A percentile compares a stretch with the other conserved stretches of the same genome.
Conservation (phyloP, 2,329 filamentous ascomycete species). For the Zymoseptoria pseudotritici region DNA sequence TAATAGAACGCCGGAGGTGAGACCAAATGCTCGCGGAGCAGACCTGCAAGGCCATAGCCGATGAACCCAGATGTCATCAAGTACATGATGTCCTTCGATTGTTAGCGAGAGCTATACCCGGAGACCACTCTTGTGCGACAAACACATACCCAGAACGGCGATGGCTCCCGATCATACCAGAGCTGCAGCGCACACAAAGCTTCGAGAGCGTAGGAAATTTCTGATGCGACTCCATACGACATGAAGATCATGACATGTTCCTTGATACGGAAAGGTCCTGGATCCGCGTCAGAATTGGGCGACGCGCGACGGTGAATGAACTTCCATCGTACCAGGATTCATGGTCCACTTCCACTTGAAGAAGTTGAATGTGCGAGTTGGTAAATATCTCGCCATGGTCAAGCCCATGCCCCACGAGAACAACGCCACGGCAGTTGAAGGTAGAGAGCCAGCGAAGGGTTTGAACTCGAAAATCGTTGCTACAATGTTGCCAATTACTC, state of each 20-base stretch:
- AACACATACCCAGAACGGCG: background rate
- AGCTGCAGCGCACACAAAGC: constrained; percentile 11
- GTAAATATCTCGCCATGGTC: constrained; percentile 13
- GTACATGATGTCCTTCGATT: constrained; percentile 10
- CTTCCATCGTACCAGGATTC: constrained; percentile 19
- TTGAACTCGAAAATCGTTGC: constrained; percentile 15
- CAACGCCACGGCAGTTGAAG: constrained; percentile 7
- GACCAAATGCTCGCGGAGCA: constrained; percentile 72
- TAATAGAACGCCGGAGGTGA: constrained; percentile 83
- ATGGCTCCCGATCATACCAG: constrained; percentile 11
- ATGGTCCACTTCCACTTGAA: constrained; percentile 28
- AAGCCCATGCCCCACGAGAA: constrained; percentile 13
- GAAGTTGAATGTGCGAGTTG: constrained; percentile 17
- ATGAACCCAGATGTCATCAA: constrained; percentile 31
- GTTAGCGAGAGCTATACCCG: background rate
- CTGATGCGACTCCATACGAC: constrained; percentile 25
- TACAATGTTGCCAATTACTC: constrained; percentile 8
- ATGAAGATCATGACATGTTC: constrained; percentile 30
- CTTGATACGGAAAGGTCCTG: constrained; percentile 30
- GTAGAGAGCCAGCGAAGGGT: constrained; percentile 7
- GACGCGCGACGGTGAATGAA: background rate
- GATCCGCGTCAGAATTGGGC: background rate
- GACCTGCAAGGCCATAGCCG: constrained; percentile 75
- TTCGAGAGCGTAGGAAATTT: constrained; percentile 10
- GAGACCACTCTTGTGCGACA: background rate